Conservation (phyloP, 139 green algal species). For the Micromonas pusilla region DNA sequence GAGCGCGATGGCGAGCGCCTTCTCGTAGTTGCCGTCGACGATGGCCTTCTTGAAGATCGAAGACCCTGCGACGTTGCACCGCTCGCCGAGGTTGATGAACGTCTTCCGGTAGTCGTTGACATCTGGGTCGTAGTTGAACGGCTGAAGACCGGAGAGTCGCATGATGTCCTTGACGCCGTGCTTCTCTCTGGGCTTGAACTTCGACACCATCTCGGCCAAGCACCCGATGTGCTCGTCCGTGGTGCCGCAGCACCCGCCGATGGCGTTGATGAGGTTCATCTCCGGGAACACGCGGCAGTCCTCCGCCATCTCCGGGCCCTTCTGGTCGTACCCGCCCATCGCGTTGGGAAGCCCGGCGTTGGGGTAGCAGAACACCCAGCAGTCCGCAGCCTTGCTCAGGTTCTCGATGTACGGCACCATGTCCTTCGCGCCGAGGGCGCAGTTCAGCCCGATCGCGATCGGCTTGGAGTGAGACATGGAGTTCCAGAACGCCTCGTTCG, state of each 20-base stretch:
- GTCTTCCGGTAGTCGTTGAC: constrained; percentile 63
- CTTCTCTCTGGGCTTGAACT: constrained; percentile 58
- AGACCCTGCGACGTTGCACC: constrained; percentile 94
- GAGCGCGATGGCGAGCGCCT: constrained; percentile 80
- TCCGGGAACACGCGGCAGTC: constrained; percentile 88
- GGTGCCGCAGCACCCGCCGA: constrained; percentile 93
- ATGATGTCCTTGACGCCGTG: constrained; percentile 61
- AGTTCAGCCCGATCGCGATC: constrained; percentile 40
- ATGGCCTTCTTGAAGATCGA: constrained; percentile 96
- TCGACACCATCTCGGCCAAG: constrained; percentile 56
- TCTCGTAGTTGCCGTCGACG: constrained; percentile 89
- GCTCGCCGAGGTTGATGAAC: constrained; percentile 94
- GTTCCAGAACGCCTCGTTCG: constrained; percentile 45
- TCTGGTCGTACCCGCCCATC: constrained; percentile 98
- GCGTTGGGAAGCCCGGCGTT: constrained; percentile 96
- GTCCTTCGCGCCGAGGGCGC: constrained; percentile 35
- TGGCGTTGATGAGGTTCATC: constrained; percentile 78
- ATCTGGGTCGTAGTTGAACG: constrained; percentile 83
- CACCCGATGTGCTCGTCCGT: constrained; percentile 83
- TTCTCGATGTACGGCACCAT: constrained; percentile 65
- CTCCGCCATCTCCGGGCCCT: constrained; percentile 83
- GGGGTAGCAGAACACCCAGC: constrained; percentile 94
- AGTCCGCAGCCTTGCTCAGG: constrained; percentile 76
- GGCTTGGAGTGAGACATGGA: constrained; percentile 37
- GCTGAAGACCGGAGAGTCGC: constrained; percentile 88